These are phyloP conservation scores for Aspergillus diversus DNA, from an alignment of 495 filamentous ascomycete genomes.

Conservation along the genomic window DNA sequence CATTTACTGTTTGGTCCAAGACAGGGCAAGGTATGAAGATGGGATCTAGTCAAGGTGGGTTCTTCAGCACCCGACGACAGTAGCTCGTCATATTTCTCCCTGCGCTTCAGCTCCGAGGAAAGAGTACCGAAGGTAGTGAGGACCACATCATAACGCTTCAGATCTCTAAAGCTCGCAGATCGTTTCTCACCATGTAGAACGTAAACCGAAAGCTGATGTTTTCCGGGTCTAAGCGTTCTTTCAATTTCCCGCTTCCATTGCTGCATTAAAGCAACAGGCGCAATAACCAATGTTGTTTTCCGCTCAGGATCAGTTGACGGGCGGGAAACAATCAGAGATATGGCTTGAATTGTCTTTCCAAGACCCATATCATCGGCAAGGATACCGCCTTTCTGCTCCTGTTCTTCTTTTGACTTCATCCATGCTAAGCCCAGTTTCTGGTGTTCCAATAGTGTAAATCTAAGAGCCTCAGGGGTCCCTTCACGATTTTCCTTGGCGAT, in stretches of 20 bases:
- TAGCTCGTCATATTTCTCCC: conserved; percentile 47
- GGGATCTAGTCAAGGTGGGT: conserved; percentile 18
- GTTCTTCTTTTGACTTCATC: conserved; percentile 81
- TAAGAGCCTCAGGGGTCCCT: conserved; percentile 74
- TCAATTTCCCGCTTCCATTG: conserved; percentile 91
- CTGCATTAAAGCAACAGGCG: conserved; percentile 81
- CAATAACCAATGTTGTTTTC: conserved; percentile 86
- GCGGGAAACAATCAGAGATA: conserved; percentile 80
- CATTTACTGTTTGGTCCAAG: conserved; percentile 69
- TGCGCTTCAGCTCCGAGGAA: conserved; percentile 66
- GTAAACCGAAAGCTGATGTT: conserved; percentile 63
- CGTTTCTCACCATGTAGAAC: conserved; percentile 67
- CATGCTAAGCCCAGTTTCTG: conserved; percentile 83
- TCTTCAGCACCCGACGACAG: conserved; percentile 26
- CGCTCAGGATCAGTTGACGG: conserved; percentile 62
- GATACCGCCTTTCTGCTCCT: conserved; percentile 79
- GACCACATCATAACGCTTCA: conserved; percentile 78
- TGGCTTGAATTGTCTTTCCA: conserved; percentile 89
- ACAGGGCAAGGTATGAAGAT: conserved; percentile 54
- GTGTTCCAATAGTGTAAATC: conserved; percentile 74
- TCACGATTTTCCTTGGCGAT: conserved; percentile 65
- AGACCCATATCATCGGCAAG: conserved; percentile 94
- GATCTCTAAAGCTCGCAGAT: conserved; percentile 57
- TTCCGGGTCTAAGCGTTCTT: conserved; percentile 64
- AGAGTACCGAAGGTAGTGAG: conserved; percentile 90